These are phyloP conservation scores for Mycena epipterygia DNA, from an alignment of 768 basidiomycete species.

Conservation along the genomic window DNA sequence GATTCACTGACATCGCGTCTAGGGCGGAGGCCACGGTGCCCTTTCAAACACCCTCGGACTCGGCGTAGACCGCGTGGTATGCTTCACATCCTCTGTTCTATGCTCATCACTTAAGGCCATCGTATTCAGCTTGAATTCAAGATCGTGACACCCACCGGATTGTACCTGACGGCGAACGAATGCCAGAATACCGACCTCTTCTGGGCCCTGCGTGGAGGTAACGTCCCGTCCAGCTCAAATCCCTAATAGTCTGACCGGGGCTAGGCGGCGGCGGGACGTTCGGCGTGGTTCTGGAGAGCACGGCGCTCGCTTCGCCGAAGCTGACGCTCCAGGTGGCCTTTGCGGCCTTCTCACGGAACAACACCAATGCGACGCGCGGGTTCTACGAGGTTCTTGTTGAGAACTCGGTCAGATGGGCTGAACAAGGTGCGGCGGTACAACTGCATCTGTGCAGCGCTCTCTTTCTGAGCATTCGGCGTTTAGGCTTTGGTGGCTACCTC, in stretches of 20 bases:
- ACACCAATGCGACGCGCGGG: constrained; percentile 34
- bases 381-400: constrained; percentile 42
- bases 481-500: constrained; percentile 52
- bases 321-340: constrained; percentile 40
- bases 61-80: constrained; percentile 43
- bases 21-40: constrained; percentile 43
- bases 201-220: constrained; percentile 50
- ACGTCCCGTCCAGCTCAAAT: not conserved
- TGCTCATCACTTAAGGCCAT: not conserved
- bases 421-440: constrained; percentile 35
- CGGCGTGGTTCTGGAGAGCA: constrained; percentile 42
- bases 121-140: constrained; percentile 48
- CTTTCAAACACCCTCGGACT: constrained; percentile 42
- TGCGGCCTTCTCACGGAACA: constrained; percentile 33
- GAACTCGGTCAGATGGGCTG: constrained; percentile 43
- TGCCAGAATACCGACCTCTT: constrained; percentile 55
- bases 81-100: not conserved
- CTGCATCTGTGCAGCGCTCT: not conserved
- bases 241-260: not conserved
- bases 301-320: constrained; percentile 39
- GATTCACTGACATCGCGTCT: not conserved
- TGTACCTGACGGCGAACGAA: constrained; percentile 49
- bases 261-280: constrained; percentile 45
- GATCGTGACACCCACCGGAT: constrained; percentile 55
- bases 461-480: not conserved